phyloP scores from a whole-genome alignment of 2,329 filamentous ascomycete species.

The Aspergillus jensenii region DNA sequence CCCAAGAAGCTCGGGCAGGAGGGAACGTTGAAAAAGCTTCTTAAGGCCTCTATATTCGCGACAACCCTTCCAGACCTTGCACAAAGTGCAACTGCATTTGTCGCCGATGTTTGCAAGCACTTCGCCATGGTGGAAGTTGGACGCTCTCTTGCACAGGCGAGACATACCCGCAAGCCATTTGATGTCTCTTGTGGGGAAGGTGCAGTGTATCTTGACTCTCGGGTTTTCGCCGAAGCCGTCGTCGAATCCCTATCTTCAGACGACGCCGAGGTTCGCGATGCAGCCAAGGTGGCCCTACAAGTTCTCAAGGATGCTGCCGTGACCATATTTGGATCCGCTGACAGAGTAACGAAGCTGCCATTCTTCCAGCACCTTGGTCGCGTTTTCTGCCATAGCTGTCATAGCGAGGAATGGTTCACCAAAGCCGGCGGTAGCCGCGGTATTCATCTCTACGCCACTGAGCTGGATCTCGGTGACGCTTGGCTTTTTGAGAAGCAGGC shows the following conservation, averaged over 20 bases:
- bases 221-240: constrained; percentile 83
- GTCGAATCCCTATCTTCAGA: constrained; percentile 89
- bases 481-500: constrained; percentile 83
- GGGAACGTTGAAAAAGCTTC: constrained; percentile 73
- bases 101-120: constrained; percentile 81
- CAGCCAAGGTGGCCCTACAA: constrained; percentile 74
- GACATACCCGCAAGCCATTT: constrained; percentile 75
- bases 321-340: constrained; percentile 74
- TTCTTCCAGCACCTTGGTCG: constrained; percentile 83
- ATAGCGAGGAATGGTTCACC: constrained; percentile 98
- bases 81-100: constrained; percentile 70
- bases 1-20: constrained; percentile 86
- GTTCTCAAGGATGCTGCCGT: constrained; percentile 74
- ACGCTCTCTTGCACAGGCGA: constrained; percentile 75
- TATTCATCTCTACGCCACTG: constrained; percentile 82
- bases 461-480: constrained; percentile 76
- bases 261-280: constrained; percentile 73
- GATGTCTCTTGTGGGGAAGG: constrained; percentile 85
- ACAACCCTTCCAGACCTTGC: constrained; percentile 79
- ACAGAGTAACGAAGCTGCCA: constrained; percentile 70
- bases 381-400: constrained; percentile 89
- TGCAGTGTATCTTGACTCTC: constrained; percentile 80
- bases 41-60: constrained; percentile 87
- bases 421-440: constrained; percentile 91
- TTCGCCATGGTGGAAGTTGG: constrained; percentile 90